phyloP scores from a whole-genome alignment of 2,329 filamentous ascomycete species.

The Colletotrichum spaethianum region DNA sequence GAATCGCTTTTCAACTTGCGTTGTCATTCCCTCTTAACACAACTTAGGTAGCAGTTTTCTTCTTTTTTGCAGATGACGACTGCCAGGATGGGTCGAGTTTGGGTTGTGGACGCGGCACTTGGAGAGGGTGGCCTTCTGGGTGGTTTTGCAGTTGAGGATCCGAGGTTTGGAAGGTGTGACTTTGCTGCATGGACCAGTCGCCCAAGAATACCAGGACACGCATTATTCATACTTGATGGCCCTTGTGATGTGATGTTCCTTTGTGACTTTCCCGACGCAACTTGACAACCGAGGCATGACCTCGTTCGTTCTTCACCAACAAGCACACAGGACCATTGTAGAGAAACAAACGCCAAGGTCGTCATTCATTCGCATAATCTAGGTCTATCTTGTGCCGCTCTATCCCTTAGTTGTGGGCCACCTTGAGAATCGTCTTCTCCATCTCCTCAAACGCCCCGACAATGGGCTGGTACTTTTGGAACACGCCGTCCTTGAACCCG shows the following conservation, averaged over 20 bases:
- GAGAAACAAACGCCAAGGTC: background rate
- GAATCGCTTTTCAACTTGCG: background rate
- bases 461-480: constrained; percentile 83
- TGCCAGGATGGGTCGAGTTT: background rate
- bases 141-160: constrained; percentile 15
- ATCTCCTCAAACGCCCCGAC: constrained; percentile 83
- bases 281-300: too few relatives aligned
- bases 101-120: background rate
- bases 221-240: constrained; percentile 1
- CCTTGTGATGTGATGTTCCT: background rate
- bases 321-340: too few relatives aligned
- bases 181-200: constrained; percentile 18
- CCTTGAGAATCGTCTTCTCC: constrained; percentile 75
- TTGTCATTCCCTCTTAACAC: background rate
- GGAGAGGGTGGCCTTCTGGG: background rate
- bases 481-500: constrained; percentile 83
- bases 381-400: constrained; percentile 1
- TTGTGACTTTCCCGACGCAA: too few relatives aligned
- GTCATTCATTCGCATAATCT: constrained; percentile 20
- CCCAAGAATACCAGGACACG: constrained; percentile 15
- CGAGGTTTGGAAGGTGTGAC: background rate
- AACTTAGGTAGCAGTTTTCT: background rate
- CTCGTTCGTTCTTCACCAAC: background rate
- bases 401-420: constrained; percentile 48
- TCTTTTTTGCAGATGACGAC: constrained; percentile 2